Conservation (phyloP, 768 basidiomycete genomes). For the Boletus subparvulus region DNA sequence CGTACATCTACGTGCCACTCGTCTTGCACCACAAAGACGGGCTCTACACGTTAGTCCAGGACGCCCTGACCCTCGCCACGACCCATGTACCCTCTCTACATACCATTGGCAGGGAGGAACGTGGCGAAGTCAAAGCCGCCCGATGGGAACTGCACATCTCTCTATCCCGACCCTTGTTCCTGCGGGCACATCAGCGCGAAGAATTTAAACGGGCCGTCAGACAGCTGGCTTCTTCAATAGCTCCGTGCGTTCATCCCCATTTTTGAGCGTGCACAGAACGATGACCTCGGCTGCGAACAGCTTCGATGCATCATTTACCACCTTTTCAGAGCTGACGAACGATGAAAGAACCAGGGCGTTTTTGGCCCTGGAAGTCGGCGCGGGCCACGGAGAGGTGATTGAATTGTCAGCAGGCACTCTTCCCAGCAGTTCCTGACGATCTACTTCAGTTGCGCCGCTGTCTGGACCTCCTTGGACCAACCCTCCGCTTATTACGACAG, state of each 20-base stretch:
- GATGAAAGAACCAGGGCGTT: constrained; percentile 83
- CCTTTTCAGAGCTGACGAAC: constrained; percentile 69
- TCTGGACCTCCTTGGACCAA: constrained; percentile 55
- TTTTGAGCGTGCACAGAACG: constrained; percentile 2
- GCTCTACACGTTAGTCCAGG: constrained; percentile 47
- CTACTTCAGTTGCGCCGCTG: constrained; percentile 55
- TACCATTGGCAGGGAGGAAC: constrained; percentile 36
- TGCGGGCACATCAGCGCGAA: constrained; percentile 78
- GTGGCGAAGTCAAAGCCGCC: neutral
- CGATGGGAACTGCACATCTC: constrained; percentile 73
- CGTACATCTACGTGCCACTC: constrained; percentile 76
- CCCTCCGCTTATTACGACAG: constrained; percentile 61
- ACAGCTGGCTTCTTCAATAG: constrained; percentile 44
- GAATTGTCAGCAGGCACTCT: neutral
- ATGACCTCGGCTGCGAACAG: constrained; percentile 38
- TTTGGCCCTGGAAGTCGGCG: constrained; percentile 77
- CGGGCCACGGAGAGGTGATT: constrained; percentile 74
- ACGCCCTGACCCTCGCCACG: constrained; percentile 46
- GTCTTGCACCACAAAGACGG: constrained; percentile 41
- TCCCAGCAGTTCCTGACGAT: constrained; percentile 15
- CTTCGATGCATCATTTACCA: constrained; percentile 70
- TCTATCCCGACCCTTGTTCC: constrained; percentile 75
- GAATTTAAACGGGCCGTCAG: constrained; percentile 66
- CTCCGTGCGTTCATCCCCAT: constrained; percentile 40
- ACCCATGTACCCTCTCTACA: constrained; percentile 47